Conservation (phyloP, 768 basidiomycete genomes). For the Lactarius psammicola region DNA sequence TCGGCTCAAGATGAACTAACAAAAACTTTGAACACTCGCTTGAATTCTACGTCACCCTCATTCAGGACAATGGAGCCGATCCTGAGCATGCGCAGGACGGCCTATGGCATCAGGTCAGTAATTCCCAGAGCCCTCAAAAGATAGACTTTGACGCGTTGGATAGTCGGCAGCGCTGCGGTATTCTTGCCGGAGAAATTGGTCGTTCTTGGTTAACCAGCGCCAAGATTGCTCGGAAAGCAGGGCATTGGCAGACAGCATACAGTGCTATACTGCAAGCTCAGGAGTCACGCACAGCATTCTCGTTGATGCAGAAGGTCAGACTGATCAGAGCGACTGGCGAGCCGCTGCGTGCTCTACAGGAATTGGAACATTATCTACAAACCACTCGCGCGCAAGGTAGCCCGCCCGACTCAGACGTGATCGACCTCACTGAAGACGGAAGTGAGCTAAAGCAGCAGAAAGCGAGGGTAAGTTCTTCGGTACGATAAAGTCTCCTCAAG, state of each 20-base stretch:
- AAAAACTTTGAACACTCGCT: slow-evolving; percentile 54
- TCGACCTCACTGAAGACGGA: slow-evolving; percentile 61
- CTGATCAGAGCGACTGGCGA: slow-evolving; percentile 77
- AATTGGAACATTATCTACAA: slow-evolving; percentile 74
- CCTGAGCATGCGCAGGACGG: slow-evolving; percentile 85
- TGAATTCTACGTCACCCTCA: slow-evolving; percentile 78
- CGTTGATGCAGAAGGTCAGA: slow-evolving; percentile 90
- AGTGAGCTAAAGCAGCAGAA: slow-evolving; percentile 52
- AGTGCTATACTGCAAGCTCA: slow-evolving; percentile 91
- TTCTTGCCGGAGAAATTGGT: slow-evolving; percentile 47
- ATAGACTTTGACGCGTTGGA: not conserved
- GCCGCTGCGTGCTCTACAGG: slow-evolving; percentile 79
- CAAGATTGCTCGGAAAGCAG: slow-evolving; percentile 95
- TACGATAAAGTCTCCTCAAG: not conserved
- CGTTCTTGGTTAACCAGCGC: slow-evolving; percentile 88
- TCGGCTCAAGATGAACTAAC: slow-evolving; percentile 47
- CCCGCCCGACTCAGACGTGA: slow-evolving; percentile 38
- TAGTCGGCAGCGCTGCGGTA: slow-evolving; percentile 19
- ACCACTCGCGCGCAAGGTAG: slow-evolving; percentile 27
- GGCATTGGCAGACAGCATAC: slow-evolving; percentile 95
- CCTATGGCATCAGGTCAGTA: slow-evolving; percentile 57
- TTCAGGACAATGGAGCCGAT: slow-evolving; percentile 88
- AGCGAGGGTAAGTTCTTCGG: slow-evolving; percentile 58
- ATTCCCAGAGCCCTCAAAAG: not conserved
- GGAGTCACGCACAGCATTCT: slow-evolving; percentile 64